Conservation (phyloP, 164 flowering plant genomes). For the Platanus orientalis region DNA sequence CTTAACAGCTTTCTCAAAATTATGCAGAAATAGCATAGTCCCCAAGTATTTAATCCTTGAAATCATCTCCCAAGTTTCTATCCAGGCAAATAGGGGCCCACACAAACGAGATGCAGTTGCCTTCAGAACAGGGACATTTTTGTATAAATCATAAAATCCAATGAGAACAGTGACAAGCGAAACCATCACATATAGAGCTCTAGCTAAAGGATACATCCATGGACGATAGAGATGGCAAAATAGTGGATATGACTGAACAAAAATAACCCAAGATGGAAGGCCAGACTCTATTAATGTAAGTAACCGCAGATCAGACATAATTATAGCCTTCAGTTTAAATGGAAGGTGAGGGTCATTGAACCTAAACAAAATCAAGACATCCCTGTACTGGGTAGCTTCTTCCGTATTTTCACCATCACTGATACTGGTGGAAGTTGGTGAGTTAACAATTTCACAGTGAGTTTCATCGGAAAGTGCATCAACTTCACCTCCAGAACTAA, state of each 20-base stretch:
- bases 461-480: conserved; percentile 31
- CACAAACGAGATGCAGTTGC: conserved; percentile 24
- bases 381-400: conserved; percentile 15
- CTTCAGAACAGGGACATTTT: conserved; percentile 31
- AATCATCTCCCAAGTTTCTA: conserved; percentile 34
- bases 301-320: conserved; percentile 27
- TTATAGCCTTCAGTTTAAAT: conserved; percentile 22
- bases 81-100: conserved; percentile 33
- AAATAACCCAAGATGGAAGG: conserved; percentile 38
- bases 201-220: conserved; percentile 32
- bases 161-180: conserved; percentile 30
- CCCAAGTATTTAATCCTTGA: conserved; percentile 29
- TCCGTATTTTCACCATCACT: conserved; percentile 13
- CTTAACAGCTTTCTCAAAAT: conserved; percentile 25
- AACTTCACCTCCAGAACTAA: conserved; percentile 22
- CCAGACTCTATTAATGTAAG: conserved; percentile 31
- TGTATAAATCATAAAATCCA: conserved; percentile 33
- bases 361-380: conserved; percentile 21
- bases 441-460: conserved; percentile 21
- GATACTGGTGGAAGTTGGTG: conserved; percentile 14
- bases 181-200: conserved; percentile 24
- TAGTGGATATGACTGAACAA: conserved; percentile 33
- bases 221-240: conserved; percentile 26
- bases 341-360: conserved; percentile 26
- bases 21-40: conserved; percentile 32